A percentile compares a stretch with the other conserved stretches of the same genome.
Evolutionary conservation across 805 yeast species (phyloP).

Genomic region (Schwanniomyces pseudopolymorphus): DNA sequence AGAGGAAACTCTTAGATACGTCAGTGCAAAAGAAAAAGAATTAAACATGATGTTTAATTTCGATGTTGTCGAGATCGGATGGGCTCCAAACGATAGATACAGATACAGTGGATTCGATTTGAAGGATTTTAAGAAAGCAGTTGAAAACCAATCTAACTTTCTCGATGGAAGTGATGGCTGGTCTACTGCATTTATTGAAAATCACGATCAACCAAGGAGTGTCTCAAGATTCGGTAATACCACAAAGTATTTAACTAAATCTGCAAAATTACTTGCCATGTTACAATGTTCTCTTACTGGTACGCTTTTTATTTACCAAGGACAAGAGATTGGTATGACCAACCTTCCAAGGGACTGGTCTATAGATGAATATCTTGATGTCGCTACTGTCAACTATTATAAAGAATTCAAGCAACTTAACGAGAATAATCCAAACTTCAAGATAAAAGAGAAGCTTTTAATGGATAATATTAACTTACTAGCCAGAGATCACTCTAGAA

Average conservation of each 20-base stretch:
- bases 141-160: slow-evolving; percentile 33
- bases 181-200: slow-evolving; percentile 55
- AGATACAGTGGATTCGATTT: slow-evolving; percentile 30
- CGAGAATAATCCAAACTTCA: slow-evolving; percentile 23
- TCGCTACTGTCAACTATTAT: slow-evolving; percentile 46
- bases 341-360: slow-evolving; percentile 49
- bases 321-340: slow-evolving; percentile 60
- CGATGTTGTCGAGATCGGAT: slow-evolving; percentile 37
- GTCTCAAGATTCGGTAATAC: slow-evolving; percentile 53
- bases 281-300: slow-evolving; percentile 51
- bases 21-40: slow-evolving; percentile 36
- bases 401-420: slow-evolving; percentile 25
- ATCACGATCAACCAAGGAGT: slow-evolving; percentile 59
- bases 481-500: slow-evolving; percentile 55
- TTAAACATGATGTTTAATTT: slow-evolving; percentile 38
- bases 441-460: slow-evolving; percentile 16
- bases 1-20: slow-evolving; percentile 44
- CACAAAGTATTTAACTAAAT: slow-evolving; percentile 30
- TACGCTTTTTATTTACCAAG: slow-evolving; percentile 57
- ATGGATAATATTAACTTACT: slow-evolving; percentile 34
- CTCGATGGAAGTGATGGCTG: slow-evolving; percentile 54
- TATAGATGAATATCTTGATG: slow-evolving; percentile 50
- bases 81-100: slow-evolving; percentile 34
- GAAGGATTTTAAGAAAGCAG: slow-evolving; percentile 42
- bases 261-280: slow-evolving; percentile 50